Evolutionary conservation across 2,329 filamentous ascomycete species (phyloP).

Genomic region (Hypoxylon sp.): DNA sequence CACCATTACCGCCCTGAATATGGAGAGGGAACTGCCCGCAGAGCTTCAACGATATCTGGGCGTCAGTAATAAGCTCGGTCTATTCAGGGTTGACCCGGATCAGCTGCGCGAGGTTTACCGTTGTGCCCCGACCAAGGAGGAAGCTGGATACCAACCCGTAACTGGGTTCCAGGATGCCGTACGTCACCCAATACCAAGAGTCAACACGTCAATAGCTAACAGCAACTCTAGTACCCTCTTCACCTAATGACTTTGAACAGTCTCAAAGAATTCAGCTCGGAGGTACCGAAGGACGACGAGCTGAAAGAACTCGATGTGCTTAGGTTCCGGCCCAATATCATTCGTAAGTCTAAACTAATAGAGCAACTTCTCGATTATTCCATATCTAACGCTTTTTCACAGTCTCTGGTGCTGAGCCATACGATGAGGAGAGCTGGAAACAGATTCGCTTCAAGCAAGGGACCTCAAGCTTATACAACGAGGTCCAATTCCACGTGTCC

Average conservation of each 20-base stretch:
- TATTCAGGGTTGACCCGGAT: conserved; percentile 73
- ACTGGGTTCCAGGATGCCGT: conserved; percentile 33
- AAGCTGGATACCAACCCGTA: conserved; percentile 67
- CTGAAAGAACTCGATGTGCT: conserved; percentile 65
- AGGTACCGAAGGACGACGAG: conserved; percentile 60
- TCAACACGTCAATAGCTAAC: conserved; percentile 9
- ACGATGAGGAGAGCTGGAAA: conserved; percentile 77
- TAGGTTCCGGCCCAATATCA: conserved; percentile 77
- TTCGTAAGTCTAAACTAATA: conserved; percentile 56
- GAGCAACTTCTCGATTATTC: background rate
- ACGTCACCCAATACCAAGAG: background rate
- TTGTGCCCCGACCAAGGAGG: conserved; percentile 65
- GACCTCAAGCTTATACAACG: conserved; percentile 56
- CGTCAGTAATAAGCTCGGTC: conserved; percentile 68
- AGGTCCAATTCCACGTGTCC: conserved; percentile 61
- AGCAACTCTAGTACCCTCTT: conserved; percentile 66
- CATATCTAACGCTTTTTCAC: conserved; percentile 16
- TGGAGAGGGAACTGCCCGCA: conserved; percentile 65
- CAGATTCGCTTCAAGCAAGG: conserved; percentile 62
- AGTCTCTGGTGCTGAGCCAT: conserved; percentile 70
- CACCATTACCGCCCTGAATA: conserved; percentile 61
- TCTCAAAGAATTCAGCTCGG: conserved; percentile 66
- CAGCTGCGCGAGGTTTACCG: conserved; percentile 66
- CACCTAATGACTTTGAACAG: conserved; percentile 73
- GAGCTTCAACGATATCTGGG: conserved; percentile 74